Evolutionary conservation across 352 stramenopile species (phyloP).

Genomic region (Globisporangium paddicum): DNA sequence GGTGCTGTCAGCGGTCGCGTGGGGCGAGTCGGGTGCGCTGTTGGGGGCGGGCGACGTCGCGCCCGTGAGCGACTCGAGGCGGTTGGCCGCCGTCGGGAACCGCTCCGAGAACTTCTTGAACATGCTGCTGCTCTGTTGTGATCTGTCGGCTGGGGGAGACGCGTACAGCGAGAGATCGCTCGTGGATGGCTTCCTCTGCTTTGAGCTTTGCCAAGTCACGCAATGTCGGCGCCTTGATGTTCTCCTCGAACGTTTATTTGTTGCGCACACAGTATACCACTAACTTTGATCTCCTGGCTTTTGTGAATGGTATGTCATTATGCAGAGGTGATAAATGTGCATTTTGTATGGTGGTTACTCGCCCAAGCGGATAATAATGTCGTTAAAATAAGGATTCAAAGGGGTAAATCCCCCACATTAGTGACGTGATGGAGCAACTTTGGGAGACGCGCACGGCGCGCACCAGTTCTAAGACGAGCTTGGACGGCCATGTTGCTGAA

Average conservation of each 20-base stretch:
- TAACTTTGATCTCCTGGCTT: background rate
- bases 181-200: constrained; percentile 8
- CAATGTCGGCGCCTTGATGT: constrained; percentile 1
- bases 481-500: background rate
- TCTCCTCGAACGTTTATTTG: constrained; percentile 3
- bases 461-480: background rate
- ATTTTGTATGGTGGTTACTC: no score
- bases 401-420: background rate
- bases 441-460: no score
- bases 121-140: constrained; percentile 28
- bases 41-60: constrained; percentile 19
- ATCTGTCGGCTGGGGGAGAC: background rate
- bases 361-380: background rate
- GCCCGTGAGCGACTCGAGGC: constrained; percentile 58
- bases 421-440: no score
- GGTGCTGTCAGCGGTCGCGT: background rate
- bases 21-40: constrained; percentile 3
- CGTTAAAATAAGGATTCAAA: background rate
- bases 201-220: background rate
- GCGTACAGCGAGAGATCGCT: background rate
- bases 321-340: no score
- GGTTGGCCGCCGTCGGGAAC: constrained; percentile 65
- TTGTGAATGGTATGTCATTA: background rate
- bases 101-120: constrained; percentile 78
- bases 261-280: constrained; percentile 1